These are phyloP conservation scores for Hygrocybe punicea DNA, from an alignment of 768 basidiomycete genomes.

Conservation along the genomic window DNA sequence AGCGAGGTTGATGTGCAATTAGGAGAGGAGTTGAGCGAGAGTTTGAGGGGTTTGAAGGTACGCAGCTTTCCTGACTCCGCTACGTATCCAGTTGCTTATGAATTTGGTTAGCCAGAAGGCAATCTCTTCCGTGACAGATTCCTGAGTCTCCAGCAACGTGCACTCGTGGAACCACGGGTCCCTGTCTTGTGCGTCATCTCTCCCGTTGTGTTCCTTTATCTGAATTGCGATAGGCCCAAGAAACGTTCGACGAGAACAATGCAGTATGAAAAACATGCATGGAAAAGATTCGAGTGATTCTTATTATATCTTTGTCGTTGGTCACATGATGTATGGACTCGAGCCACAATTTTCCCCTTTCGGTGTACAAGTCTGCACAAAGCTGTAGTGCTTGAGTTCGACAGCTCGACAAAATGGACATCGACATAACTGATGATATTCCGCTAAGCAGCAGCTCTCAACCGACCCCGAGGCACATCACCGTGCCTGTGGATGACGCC, in stretches of 20 bases:
- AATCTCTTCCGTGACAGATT: slow-evolving; percentile 90
- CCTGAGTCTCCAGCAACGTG: slow-evolving; percentile 81
- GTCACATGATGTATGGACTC: not conserved
- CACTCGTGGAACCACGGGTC: slow-evolving; percentile 82
- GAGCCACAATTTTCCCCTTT: not conserved
- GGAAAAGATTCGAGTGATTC: slow-evolving; percentile 63
- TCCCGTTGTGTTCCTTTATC: not conserved
- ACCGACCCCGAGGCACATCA: slow-evolving; percentile 14
- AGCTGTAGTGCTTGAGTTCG: not conserved
- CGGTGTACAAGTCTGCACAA: not conserved
- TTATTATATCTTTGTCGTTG: not conserved
- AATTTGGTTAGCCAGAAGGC: slow-evolving; percentile 70
- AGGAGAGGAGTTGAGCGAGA: slow-evolving; percentile 87
- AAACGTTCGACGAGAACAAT: slow-evolving; percentile 50
- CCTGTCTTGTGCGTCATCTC: slow-evolving; percentile 59
- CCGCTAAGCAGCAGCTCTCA: slow-evolving; percentile 23
- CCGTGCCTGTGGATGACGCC: slow-evolving; percentile 62
- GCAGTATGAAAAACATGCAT: slow-evolving; percentile 77
- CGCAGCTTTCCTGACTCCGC: slow-evolving; percentile 18
- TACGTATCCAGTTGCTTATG: slow-evolving; percentile 1
- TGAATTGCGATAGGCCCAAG: slow-evolving; percentile 41
- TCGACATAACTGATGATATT: slow-evolving; percentile 17
- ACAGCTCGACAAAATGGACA: slow-evolving; percentile 7
- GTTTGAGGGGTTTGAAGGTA: slow-evolving; percentile 78
- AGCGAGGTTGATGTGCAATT: slow-evolving; percentile 78